These are phyloP conservation scores for Diaporthe humulicola DNA, from an alignment of 2,329 filamentous ascomycete species.

Conservation along the genomic window DNA sequence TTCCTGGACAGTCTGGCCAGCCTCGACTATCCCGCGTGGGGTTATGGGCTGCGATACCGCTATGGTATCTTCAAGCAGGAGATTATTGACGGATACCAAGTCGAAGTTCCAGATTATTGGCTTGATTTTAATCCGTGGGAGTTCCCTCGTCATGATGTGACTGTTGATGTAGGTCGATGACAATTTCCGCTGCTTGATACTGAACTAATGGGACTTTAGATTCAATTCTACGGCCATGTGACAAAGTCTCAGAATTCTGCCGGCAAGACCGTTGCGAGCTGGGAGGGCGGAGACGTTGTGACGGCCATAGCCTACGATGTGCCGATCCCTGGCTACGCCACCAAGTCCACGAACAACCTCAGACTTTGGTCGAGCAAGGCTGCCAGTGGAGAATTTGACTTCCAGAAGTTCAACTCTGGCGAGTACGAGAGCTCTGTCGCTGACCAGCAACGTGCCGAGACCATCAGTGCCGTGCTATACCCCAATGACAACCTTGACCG, in stretches of 20 bases:
- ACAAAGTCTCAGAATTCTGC: slow-evolving; percentile 80
- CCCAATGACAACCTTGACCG: slow-evolving; percentile 97
- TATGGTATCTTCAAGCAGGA: slow-evolving; percentile 99
- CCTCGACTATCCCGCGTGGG: slow-evolving; percentile 96
- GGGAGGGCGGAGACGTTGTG: slow-evolving; percentile 95
- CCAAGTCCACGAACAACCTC: slow-evolving; percentile 93
- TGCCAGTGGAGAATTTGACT: slow-evolving; percentile 97
- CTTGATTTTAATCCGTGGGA: slow-evolving; percentile 99
- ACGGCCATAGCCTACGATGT: slow-evolving; percentile 95
- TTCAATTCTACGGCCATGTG: slow-evolving; percentile 95
- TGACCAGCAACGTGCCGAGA: slow-evolving; percentile 99
- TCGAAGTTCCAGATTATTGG: slow-evolving; percentile 99
- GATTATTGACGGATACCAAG: slow-evolving; percentile 97
- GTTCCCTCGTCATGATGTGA: slow-evolving; percentile 94
- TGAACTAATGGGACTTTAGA: slow-evolving; percentile 54
- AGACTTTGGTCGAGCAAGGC: slow-evolving; percentile 98
- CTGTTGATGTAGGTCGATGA: slow-evolving; percentile 76
- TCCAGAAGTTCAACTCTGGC: slow-evolving; percentile 98
- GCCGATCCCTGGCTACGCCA: slow-evolving; percentile 90
- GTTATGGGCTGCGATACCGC: slow-evolving; percentile 93
- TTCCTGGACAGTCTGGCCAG: slow-evolving; percentile 97
- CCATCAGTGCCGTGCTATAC: slow-evolving; percentile 96
- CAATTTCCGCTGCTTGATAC: background rate
- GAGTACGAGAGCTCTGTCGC: slow-evolving; percentile 93
- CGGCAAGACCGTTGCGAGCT: slow-evolving; percentile 80